Conservation (phyloP, 129 eudicot species). For the Pseudognaphalium luteoalbum region DNA sequence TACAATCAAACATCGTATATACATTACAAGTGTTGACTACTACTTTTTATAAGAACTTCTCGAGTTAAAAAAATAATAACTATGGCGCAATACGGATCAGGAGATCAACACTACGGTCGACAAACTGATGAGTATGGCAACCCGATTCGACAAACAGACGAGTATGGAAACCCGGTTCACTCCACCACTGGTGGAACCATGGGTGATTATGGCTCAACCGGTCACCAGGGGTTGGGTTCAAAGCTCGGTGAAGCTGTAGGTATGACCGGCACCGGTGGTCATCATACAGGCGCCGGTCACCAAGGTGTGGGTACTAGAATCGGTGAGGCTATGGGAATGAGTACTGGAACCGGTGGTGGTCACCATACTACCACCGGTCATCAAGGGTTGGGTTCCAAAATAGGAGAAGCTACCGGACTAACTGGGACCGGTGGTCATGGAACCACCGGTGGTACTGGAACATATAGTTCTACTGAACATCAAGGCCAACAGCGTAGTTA, state of each 20-base stretch:
- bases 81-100: slow-evolving; percentile 66
- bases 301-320: neutral
- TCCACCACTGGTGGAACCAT: slow-evolving; percentile 39
- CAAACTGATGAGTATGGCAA: slow-evolving; percentile 59
- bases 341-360: slow-evolving; percentile 10
- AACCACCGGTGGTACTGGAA: slow-evolving; percentile 7
- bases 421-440: neutral
- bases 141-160: slow-evolving; percentile 56
- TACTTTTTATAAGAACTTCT: neutral
- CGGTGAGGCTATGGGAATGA: slow-evolving; percentile 11
- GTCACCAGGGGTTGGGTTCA: slow-evolving; percentile 24
- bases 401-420: neutral
- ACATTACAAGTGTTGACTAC: neutral
- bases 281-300: slow-evolving; percentile 17
- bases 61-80: neutral
- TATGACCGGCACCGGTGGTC: slow-evolving; percentile 12
- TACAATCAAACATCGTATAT: neutral
- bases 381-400: slow-evolving; percentile 7
- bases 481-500: slow-evolving; percentile 15
- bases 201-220: slow-evolving; percentile 40
- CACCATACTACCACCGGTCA: slow-evolving; percentile 13
- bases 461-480: neutral
- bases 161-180: slow-evolving; percentile 62
- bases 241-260: slow-evolving; percentile 19
- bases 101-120: slow-evolving; percentile 23